These are phyloP conservation scores for Aphanomyces stellatus DNA, from an alignment of 352 stramenopile genomes.

Conservation along the genomic window DNA sequence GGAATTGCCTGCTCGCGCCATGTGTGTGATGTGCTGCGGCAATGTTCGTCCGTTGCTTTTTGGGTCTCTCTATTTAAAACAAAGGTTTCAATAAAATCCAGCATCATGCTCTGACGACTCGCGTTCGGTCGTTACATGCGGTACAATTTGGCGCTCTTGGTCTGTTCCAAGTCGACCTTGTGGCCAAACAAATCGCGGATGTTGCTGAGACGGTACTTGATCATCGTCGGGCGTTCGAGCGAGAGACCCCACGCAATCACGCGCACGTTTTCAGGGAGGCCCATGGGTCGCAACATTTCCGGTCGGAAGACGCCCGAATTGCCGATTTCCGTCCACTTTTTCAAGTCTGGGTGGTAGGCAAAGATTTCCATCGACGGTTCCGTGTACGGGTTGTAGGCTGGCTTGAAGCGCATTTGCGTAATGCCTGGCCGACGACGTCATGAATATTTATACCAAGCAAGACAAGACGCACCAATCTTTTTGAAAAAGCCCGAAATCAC, in stretches of 20 bases:
- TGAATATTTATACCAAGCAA: constrained; percentile 26
- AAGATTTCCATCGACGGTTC: constrained; percentile 99
- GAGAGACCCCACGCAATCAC: constrained; percentile 99
- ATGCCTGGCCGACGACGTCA: constrained; percentile 33
- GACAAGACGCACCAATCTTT: constrained; percentile 74
- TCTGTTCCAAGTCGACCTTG: constrained; percentile 97
- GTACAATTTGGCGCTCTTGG: constrained; percentile 86
- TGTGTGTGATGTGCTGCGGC: not conserved
- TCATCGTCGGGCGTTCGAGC: constrained; percentile 99
- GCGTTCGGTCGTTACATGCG: no score
- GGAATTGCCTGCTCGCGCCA: constrained; percentile 1
- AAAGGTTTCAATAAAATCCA: not conserved
- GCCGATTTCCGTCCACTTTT: constrained; percentile 99
- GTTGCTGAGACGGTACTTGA: constrained; percentile 99
- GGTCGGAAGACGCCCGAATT: constrained; percentile 99
- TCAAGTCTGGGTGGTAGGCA: constrained; percentile 99
- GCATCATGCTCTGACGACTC: not conserved
- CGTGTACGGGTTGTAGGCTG: constrained; percentile 99
- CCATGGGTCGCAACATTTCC: constrained; percentile 99
- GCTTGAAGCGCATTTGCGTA: constrained; percentile 99
- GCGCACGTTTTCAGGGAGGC: constrained; percentile 96
- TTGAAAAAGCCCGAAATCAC: constrained; percentile 99
- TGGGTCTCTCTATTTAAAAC: not conserved
- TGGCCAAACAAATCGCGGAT: constrained; percentile 99
- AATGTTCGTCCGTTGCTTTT: not conserved